These are phyloP conservation scores for Sicyos baderoa DNA, from an alignment of 306 rosid species.

Conservation along the genomic window DNA sequence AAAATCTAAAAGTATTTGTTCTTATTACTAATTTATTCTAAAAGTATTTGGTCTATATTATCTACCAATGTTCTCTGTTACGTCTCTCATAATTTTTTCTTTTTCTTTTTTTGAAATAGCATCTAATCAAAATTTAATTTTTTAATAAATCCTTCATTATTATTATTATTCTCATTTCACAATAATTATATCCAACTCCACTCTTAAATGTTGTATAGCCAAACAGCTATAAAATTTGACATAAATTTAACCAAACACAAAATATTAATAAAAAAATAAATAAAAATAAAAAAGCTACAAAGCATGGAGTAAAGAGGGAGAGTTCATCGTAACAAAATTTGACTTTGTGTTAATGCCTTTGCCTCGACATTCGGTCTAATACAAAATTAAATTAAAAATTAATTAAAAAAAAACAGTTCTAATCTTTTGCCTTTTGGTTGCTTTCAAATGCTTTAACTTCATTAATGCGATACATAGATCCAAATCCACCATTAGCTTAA, in stretches of 20 bases:
- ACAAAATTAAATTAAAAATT: not conserved
- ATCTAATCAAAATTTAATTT: too few species aligned
- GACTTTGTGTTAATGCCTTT: constrained; percentile 9
- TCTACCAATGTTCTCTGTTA: too few species aligned
- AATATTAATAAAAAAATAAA: not conserved
- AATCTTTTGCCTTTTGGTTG: not conserved
- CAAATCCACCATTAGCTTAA: not conserved
- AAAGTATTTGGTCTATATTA: too few species aligned
- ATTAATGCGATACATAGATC: constrained; percentile 12
- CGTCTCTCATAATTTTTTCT: too few species aligned
- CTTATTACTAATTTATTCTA: too few species aligned
- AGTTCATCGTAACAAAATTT: not conserved
- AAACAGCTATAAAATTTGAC: not conserved
- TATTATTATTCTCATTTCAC: too few species aligned
- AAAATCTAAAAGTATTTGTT: too few species aligned
- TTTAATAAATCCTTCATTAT: too few species aligned
- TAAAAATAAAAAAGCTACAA: not conserved
- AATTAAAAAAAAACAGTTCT: not conserved
- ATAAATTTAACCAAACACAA: not conserved
- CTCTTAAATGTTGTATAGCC: constrained; percentile 8
- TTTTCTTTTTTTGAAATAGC: too few species aligned
- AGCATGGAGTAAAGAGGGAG: not conserved
- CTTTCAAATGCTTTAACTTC: not conserved
- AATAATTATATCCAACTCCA: too few species aligned
- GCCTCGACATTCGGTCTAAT: not conserved